Evolutionary conservation across 1,284 basidiomycete genomes (phyloP).

Genomic region (Rhodotorula sp.): DNA sequence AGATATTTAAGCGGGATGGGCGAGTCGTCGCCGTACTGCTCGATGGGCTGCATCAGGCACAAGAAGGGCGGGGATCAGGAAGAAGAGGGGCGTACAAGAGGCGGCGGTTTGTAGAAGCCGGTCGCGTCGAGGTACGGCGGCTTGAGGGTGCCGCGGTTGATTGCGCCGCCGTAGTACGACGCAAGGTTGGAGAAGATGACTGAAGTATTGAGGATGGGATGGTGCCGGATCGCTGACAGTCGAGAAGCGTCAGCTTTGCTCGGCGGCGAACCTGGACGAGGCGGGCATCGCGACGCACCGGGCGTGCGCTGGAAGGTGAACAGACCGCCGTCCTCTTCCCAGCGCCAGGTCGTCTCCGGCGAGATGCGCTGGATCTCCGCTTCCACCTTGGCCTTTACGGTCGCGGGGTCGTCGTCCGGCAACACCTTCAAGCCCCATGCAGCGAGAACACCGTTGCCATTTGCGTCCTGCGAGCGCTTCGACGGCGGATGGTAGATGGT

Average conservation of each 20-base stretch:
- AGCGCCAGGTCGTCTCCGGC: not conserved
- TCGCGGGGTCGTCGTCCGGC: not conserved
- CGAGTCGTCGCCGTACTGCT: conserved; percentile 2
- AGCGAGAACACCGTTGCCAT: not conserved
- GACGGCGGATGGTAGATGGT: not conserved
- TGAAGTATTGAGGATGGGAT: not conserved
- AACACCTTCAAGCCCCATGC: not conserved
- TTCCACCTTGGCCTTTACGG: not conserved
- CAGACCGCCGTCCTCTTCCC: not conserved
- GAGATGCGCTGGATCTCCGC: conserved; percentile 6
- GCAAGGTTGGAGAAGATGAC: not conserved
- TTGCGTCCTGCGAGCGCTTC: not conserved
- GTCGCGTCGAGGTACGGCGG: not conserved
- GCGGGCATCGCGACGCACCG: too few species aligned
- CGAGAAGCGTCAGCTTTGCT: too few species aligned
- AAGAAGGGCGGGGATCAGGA: not conserved
- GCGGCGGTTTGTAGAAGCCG: conserved; percentile 1
- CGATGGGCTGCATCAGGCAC: not conserved
- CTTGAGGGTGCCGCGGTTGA: not conserved
- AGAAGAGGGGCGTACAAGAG: not conserved
- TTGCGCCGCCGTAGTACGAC: not conserved
- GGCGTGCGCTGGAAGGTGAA: conserved; percentile 1
- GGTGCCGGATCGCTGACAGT: not conserved
- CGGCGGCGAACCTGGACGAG: too few species aligned
- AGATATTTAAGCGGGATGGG: conserved; percentile 2